A percentile compares a stretch with the other conserved stretches of the same genome.
Evolutionary conservation across 2,329 filamentous ascomycete species (phyloP).

Genomic region (Blastomyces parvus): DNA sequence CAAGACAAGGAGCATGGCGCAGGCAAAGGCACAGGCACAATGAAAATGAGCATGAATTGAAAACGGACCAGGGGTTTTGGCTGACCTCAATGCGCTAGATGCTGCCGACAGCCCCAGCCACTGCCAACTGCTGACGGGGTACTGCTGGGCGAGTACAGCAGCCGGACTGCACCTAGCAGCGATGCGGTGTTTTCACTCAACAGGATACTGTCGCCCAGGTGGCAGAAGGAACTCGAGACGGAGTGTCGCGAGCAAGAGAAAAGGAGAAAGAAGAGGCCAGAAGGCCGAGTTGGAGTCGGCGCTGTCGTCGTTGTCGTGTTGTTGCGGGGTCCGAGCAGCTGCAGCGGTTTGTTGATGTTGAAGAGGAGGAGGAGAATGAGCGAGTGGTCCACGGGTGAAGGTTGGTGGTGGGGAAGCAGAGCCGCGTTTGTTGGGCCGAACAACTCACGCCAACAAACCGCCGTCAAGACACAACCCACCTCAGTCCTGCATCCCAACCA

Average conservation of each 20-base stretch:
- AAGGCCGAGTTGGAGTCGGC: neutral
- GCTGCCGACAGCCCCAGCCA: slow-evolving; percentile 23
- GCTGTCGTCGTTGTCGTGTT: neutral
- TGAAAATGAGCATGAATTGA: slow-evolving; percentile 10
- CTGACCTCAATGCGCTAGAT: slow-evolving; percentile 34
- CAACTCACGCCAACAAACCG: neutral
- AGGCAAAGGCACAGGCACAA: slow-evolving; percentile 2
- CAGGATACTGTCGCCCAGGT: neutral
- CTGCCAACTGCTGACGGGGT: slow-evolving; percentile 1
- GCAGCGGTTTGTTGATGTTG: neutral
- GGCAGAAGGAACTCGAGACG: neutral
- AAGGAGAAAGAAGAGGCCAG: neutral
- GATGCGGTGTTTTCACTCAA: neutral
- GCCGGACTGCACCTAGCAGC: neutral
- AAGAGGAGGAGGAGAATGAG: neutral
- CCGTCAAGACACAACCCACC: neutral
- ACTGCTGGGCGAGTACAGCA: neutral
- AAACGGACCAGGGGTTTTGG: slow-evolving; percentile 13
- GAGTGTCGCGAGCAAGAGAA: neutral
- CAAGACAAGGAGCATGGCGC: neutral
- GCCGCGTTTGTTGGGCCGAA: slow-evolving; percentile 4
- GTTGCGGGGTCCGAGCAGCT: neutral
- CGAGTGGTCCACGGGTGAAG: neutral
- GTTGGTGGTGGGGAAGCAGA: neutral
- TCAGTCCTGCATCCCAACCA: neutral